phyloP scores from a whole-genome alignment of 768 basidiomycete genomes.

The Lentinus tigrinus region DNA sequence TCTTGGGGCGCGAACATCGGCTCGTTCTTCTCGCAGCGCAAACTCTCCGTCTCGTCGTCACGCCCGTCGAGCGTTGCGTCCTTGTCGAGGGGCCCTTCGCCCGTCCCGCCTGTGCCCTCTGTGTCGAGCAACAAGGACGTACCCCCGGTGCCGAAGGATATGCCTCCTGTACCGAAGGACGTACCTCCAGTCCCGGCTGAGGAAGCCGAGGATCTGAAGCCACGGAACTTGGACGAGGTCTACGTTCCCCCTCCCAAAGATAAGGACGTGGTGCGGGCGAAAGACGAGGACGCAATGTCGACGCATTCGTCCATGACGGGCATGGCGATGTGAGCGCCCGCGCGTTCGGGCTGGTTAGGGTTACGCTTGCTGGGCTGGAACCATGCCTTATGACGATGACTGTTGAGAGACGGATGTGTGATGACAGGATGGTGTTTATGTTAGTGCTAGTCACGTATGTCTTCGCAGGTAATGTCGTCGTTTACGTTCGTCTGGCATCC shows the following conservation, averaged over 20 bases:
- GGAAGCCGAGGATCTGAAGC: constrained; percentile 1
- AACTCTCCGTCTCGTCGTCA: constrained; percentile 31
- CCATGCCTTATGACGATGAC: neutral
- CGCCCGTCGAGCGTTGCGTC: constrained; percentile 10
- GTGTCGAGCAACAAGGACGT: constrained; percentile 10
- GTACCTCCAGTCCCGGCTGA: constrained; percentile 2
- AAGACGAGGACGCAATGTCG: constrained; percentile 14
- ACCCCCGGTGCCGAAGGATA: constrained; percentile 7
- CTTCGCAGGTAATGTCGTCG: constrained; percentile 4
- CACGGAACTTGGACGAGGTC: constrained; percentile 14
- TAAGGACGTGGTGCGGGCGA: neutral
- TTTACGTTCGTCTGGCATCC: neutral
- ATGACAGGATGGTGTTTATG: neutral
- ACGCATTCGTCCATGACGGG: constrained; percentile 9
- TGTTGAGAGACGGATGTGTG: neutral
- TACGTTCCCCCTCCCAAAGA: neutral
- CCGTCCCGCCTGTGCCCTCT: constrained; percentile 14
- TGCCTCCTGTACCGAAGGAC: constrained; percentile 11
- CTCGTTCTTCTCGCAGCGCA: constrained; percentile 44
- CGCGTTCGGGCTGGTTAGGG: neutral
- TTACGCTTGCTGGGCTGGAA: neutral
- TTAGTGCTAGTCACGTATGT: neutral
- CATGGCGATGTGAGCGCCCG: constrained; percentile 14
- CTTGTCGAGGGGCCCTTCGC: constrained; percentile 17
- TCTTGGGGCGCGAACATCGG: constrained; percentile 48